phyloP scores from a whole-genome alignment of 2,329 filamentous ascomycete species.

The Cladophialophora chaetospira region DNA sequence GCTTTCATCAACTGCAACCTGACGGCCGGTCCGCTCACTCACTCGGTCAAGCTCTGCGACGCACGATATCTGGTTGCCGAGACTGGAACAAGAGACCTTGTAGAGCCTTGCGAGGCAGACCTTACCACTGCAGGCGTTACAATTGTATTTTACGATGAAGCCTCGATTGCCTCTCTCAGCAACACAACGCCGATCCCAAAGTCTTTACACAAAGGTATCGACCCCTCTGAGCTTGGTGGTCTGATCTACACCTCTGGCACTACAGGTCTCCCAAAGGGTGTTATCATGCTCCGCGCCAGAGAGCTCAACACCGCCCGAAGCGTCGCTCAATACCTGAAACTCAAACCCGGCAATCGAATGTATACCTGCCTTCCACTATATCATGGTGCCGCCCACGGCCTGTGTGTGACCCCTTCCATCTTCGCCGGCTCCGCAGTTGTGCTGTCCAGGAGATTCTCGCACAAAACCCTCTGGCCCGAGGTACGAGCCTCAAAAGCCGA shows the following conservation, averaged over 20 bases:
- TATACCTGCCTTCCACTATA: constrained; percentile 78
- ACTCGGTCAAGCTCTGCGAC: constrained; percentile 63
- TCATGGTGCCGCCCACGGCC: constrained; percentile 68
- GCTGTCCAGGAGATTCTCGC: constrained; percentile 40
- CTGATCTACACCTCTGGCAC: constrained; percentile 79
- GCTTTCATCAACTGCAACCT: constrained; percentile 70
- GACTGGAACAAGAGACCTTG: constrained; percentile 53
- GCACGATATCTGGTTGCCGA: constrained; percentile 62
- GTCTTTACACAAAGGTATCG: constrained; percentile 55
- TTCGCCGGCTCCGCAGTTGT: constrained; percentile 54
- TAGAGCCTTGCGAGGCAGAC: constrained; percentile 48
- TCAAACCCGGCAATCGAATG: constrained; percentile 58
- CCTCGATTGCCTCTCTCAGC: constrained; percentile 47
- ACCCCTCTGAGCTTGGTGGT: constrained; percentile 57
- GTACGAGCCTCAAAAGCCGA: constrained; percentile 49
- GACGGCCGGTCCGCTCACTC: constrained; percentile 62
- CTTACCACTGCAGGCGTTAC: constrained; percentile 58
- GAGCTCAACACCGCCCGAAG: constrained; percentile 33
- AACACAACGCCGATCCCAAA: constrained; percentile 57
- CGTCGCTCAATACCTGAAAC: constrained; percentile 38
- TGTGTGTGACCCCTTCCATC: constrained; percentile 49
- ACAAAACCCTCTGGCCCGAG: constrained; percentile 34
- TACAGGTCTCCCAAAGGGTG: constrained; percentile 72
- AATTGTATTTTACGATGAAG: constrained; percentile 57
- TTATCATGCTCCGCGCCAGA: constrained; percentile 41